phyloP scores from a whole-genome alignment of 192 early-diverging fungal genomes.

The Jimgerdemannia flammicorona region DNA sequence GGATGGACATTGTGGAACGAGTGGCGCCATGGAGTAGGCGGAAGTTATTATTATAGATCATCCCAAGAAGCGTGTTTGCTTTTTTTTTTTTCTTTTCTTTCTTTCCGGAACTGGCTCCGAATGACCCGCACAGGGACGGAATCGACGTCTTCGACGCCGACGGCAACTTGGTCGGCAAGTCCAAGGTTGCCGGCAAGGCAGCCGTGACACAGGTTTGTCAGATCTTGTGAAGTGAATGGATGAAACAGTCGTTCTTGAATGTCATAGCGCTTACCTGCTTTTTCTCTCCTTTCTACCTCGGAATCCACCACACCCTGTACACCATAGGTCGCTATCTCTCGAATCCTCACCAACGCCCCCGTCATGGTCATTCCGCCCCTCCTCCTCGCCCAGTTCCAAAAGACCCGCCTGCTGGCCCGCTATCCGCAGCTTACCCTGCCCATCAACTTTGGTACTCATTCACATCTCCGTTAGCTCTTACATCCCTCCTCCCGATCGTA shows the following conservation, averaged over 20 bases:
- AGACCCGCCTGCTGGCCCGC: slow-evolving; percentile 48
- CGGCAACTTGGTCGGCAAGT: slow-evolving; percentile 64
- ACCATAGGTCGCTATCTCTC: slow-evolving; percentile 70
- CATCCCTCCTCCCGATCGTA: no score
- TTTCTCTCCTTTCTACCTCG: not conserved
- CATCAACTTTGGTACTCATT: slow-evolving; percentile 52
- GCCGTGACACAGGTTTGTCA: slow-evolving; percentile 58
- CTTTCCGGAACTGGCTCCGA: no score
- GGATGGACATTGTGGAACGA: no score
- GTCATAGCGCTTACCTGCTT: not conserved
- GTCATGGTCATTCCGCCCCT: slow-evolving; percentile 69
- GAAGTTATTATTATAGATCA: no score
- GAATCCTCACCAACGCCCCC: slow-evolving; percentile 68
- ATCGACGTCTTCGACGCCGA: slow-evolving; percentile 66
- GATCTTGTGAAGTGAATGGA: not conserved
- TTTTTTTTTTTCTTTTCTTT: no score
- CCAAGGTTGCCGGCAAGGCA: slow-evolving; percentile 55
- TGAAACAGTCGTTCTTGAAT: not conserved
- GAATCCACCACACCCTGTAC: not conserved
- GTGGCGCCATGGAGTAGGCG: no score
- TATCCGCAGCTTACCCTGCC: slow-evolving; percentile 53
- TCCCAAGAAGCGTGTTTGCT: no score
- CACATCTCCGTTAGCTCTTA: no score
- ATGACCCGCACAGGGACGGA: slow-evolving; percentile 51
- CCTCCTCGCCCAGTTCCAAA: slow-evolving; percentile 63